A percentile compares a stretch with the other conserved stretches of the same genome.
Evolutionary conservation across 345 rosid genomes (phyloP).

Genomic region (Ceriops decandra): DNA sequence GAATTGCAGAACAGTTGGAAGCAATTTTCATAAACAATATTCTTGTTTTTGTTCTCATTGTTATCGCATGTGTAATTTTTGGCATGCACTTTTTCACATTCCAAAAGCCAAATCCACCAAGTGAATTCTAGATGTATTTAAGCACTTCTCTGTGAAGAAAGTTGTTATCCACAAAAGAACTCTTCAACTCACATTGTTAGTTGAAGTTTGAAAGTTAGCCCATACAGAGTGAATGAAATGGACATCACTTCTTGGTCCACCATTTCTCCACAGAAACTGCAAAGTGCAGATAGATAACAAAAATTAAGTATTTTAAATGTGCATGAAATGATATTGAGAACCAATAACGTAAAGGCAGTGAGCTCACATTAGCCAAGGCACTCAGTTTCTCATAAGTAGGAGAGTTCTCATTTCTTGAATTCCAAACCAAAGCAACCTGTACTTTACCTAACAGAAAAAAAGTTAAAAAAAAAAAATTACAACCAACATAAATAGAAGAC

Average conservation of each 20-base stretch:
- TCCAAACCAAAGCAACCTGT: slow-evolving; percentile 1
- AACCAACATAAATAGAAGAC: slow-evolving; percentile 4
- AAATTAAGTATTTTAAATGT: not conserved
- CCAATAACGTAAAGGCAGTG: not conserved
- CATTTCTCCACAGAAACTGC: slow-evolving; percentile 87
- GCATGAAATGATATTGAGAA: not conserved
- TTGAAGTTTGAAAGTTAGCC: slow-evolving; percentile 97
- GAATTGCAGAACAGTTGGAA: not conserved
- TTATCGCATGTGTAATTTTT: not conserved
- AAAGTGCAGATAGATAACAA: slow-evolving; percentile 15
- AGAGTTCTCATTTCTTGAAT: slow-evolving; percentile 21
- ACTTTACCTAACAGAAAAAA: slow-evolving; percentile 36
- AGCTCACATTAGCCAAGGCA: slow-evolving; percentile 73
- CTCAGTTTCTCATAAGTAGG: slow-evolving; percentile 55
- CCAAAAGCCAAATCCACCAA: not conserved
- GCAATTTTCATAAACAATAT: not conserved
- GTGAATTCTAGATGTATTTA: not conserved
- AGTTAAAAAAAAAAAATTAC: not conserved
- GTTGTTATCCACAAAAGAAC: not conserved
- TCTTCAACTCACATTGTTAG: slow-evolving; percentile 68
- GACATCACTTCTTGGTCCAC: slow-evolving; percentile 59
- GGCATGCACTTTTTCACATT: not conserved
- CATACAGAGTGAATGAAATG: slow-evolving; percentile 79
- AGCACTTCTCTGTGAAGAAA: not conserved
- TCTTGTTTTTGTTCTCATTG: not conserved